phyloP scores from a whole-genome alignment of 352 stramenopile species.

The Blastocystis sp. region DNA sequence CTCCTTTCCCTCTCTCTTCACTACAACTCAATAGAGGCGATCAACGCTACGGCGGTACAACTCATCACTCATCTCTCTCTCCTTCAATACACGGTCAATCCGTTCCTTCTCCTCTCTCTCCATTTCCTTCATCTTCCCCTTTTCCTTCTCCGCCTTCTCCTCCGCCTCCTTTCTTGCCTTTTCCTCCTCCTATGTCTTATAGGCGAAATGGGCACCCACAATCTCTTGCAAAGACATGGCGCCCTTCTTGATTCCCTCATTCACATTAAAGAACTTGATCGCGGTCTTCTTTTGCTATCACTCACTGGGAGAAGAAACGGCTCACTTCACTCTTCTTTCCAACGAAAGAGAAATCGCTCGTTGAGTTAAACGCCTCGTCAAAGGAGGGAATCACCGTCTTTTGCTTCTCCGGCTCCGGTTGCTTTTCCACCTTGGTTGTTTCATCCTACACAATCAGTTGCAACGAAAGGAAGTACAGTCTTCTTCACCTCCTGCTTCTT shows the following conservation, averaged over 20 bases:
- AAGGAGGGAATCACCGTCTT: conserved; percentile 6
- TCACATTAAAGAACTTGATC: conserved; percentile 62
- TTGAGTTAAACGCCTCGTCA: conserved; percentile 12
- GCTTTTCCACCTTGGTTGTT: neutral
- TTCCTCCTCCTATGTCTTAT: conserved; percentile 30
- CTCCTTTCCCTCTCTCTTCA: conserved; percentile 70
- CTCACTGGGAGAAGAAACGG: neutral
- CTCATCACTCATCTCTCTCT: conserved; percentile 31
- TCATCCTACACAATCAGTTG: neutral
- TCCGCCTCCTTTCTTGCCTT: conserved; percentile 7
- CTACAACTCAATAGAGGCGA: conserved; percentile 2
- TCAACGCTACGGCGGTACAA: conserved; percentile 43
- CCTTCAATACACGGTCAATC: conserved; percentile 21
- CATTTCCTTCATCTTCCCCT: conserved; percentile 26
- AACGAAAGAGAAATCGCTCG: conserved; percentile 8
- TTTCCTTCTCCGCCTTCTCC: conserved; percentile 29
- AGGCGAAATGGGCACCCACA: neutral
- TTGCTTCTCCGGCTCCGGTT: neutral
- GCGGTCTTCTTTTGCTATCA: conserved; percentile 11
- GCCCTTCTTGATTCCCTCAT: conserved; percentile 11
- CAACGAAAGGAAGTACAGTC: neutral
- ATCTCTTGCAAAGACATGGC: neutral
- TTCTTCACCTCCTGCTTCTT: conserved; percentile 28
- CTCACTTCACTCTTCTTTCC: neutral
- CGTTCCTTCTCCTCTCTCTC: conserved; percentile 47